These are phyloP conservation scores for Cytospora mali DNA, from an alignment of 2,329 filamentous ascomycete species.

Conservation along the genomic window DNA sequence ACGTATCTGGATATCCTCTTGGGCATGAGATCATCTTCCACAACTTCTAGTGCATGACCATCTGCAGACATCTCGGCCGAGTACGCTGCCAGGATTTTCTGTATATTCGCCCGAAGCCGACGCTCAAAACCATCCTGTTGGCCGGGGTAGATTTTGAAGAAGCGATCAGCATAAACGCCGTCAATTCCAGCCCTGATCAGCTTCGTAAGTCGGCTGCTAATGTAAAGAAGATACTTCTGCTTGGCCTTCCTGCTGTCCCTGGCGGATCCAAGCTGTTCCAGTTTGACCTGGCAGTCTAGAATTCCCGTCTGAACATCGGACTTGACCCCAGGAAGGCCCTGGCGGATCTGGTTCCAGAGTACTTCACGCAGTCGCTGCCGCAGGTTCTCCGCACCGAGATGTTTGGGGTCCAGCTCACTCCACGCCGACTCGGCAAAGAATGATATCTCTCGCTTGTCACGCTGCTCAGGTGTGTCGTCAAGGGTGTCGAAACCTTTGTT, in stretches of 20 bases:
- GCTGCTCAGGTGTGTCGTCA: conserved; percentile 36
- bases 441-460: conserved; percentile 43
- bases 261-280: conserved; percentile 53
- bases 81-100: conserved; percentile 31
- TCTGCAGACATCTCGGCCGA: conserved; percentile 32
- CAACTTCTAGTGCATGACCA: conserved; percentile 34
- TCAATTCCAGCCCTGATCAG: conserved; percentile 33
- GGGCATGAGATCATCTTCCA: conserved; percentile 30
- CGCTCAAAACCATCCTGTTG: conserved; percentile 34
- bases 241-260: conserved; percentile 47
- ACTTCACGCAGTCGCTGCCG: conserved; percentile 53
- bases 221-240: conserved; percentile 24
- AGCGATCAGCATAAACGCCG: conserved; percentile 36
- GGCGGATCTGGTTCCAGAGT: conserved; percentile 49
- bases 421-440: conserved; percentile 51
- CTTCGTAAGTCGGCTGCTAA: conserved; percentile 26
- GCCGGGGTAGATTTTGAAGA: conserved; percentile 33
- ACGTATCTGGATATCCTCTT: conserved; percentile 12
- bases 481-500: conserved; percentile 48
- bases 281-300: conserved; percentile 37
- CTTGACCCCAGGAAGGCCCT: conserved; percentile 49
- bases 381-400: conserved; percentile 52
- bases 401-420: conserved; percentile 37
- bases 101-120: conserved; percentile 33
- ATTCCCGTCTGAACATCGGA: conserved; percentile 45